Conservation (phyloP, 352 stramenopile species). For the Lagenidium sp. region DNA sequence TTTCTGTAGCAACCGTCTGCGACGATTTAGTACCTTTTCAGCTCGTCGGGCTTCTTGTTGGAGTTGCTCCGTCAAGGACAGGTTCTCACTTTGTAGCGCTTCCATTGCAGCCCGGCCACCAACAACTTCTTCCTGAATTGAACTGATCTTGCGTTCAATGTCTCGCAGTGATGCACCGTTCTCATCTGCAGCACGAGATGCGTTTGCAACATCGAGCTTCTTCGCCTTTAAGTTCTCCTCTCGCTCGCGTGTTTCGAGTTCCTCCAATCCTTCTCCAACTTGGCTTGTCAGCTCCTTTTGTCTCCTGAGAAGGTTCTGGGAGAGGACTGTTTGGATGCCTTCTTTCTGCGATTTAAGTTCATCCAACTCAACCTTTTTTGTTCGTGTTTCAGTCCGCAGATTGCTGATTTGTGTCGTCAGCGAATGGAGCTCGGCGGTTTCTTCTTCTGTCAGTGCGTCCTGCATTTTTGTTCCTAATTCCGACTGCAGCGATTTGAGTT, state of each 20-base stretch:
- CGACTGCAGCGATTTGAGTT: constrained; percentile 31
- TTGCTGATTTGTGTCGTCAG: constrained; percentile 60
- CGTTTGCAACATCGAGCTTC: constrained; percentile 84
- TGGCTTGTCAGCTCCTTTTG: constrained; percentile 54
- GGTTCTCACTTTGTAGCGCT: constrained; percentile 43
- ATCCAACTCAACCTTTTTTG: constrained; percentile 73
- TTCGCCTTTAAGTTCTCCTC: constrained; percentile 82
- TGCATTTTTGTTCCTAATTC: constrained; percentile 75
- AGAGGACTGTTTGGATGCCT: constrained; percentile 84
- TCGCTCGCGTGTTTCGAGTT: constrained; percentile 42
- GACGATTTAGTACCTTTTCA: constrained; percentile 81
- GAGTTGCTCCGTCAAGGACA: constrained; percentile 73
- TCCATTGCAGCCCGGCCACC: constrained; percentile 39
- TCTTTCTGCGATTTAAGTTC: constrained; percentile 86
- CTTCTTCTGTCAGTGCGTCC: constrained; percentile 46
- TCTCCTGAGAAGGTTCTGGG: constrained; percentile 89
- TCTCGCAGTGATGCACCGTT: constrained; percentile 53
- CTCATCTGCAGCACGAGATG: constrained; percentile 53
- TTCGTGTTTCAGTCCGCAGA: constrained; percentile 84
- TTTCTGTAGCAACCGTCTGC: constrained; percentile 75
- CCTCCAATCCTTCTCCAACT: constrained; percentile 54
- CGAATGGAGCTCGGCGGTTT: constrained; percentile 40
- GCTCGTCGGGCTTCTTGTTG: constrained; percentile 65
- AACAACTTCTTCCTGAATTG: constrained; percentile 38
- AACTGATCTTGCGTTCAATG: constrained; percentile 45